Evolutionary conservation across 345 rosid species (phyloP).

Genomic region (Eucalyptus polyanthemos): DNA sequence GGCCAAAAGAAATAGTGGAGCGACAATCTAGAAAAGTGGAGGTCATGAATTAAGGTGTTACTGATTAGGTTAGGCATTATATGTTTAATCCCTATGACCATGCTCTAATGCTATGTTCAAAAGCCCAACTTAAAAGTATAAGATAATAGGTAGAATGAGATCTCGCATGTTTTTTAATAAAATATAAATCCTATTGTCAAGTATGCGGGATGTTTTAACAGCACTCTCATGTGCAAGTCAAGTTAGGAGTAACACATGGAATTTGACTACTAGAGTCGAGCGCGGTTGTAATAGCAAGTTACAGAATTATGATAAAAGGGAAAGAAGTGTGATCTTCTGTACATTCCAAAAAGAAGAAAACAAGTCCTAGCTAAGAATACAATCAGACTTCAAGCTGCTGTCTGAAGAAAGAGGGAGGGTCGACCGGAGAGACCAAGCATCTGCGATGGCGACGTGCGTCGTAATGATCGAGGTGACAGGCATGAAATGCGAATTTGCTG

Average conservation of each 20-base stretch:
- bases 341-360: background rate
- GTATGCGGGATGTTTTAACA: background rate
- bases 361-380: background rate
- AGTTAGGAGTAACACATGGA: background rate
- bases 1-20: background rate
- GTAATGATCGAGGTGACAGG: background rate
- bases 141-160: background rate
- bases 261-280: background rate
- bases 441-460: background rate
- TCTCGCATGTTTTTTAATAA: no score
- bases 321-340: background rate
- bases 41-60: background rate
- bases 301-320: background rate
- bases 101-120: background rate
- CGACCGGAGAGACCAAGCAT: background rate
- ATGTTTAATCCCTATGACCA: background rate
- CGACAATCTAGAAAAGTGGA: background rate
- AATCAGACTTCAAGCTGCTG: background rate
- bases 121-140: no score
- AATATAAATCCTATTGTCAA: background rate
- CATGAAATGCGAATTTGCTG: background rate
- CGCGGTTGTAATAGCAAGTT: no score
- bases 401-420: background rate
- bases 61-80: background rate
- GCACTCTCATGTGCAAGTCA: no score